Evolutionary conservation across 805 yeast genomes (phyloP), one percentile per base, ranked within the genome.

Genomic region (Sugiyamaella boreocaroliniensis): DNA sequence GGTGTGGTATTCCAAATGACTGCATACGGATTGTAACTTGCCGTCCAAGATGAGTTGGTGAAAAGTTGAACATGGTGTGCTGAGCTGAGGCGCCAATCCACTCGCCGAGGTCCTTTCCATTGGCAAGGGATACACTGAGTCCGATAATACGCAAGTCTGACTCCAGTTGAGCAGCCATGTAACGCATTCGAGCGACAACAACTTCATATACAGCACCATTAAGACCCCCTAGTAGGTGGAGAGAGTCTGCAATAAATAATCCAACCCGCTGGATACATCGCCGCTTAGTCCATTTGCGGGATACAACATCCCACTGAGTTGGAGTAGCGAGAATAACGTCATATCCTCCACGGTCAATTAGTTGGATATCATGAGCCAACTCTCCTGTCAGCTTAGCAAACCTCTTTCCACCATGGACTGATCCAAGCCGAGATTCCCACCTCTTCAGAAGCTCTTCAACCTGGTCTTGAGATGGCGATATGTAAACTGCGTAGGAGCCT

Each of bases 261-360:
- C 81, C 89, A 29, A 92, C 78, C 0, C 78, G 64, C 55, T 84
- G 88, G 4, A 92, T 72, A 57, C 57, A 81, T 58, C 79, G 81
- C 52, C 95, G 75, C 57, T 82, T 85, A 59, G 83, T 83, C 98
- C 98, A 90, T 46, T 89, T 75, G 55, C 92, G 78, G 0, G 95
- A 79, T 0, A 89, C 61, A 4, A 72, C 58, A 55, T 87, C 90
- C 72, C 89, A 86, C 56, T 87, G 92, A 19, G 71, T 74, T 0
- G 96, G 96, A 0, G 97, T 89, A 4, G 88, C 80, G 12, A 92
- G 67, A 15, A 88, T 68, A 49, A 92, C 66, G 64, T 89, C 92
- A 32, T 11, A 9, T 32, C 37, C 37, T 52, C 81, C 78, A 29
- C 72, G 70, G 1, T 81, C 81, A 6, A 89, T 60, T 2, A 80